Evolutionary conservation across 257 asterid genomes (phyloP).

Genomic region (Solanum ossicruentum): DNA sequence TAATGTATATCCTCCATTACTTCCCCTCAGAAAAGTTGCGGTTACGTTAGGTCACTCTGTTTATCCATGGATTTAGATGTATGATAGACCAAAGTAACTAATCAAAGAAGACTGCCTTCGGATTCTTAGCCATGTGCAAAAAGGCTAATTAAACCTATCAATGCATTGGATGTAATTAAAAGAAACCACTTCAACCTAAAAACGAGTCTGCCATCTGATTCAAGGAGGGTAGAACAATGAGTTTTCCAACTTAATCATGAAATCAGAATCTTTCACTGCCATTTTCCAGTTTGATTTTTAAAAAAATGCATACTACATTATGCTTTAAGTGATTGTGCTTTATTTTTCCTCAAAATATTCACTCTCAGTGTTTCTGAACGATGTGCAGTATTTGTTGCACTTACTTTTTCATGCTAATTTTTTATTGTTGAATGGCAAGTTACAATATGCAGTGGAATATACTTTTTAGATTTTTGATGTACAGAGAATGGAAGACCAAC

Average conservation of each 20-base stretch:
- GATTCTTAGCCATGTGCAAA: background rate
- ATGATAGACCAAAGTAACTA: background rate
- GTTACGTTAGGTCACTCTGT: background rate
- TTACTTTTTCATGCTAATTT: background rate
- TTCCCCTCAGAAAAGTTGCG: background rate
- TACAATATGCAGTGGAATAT: background rate
- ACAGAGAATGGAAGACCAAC: slow-evolving; percentile 61
- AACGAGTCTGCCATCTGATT: background rate
- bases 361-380: background rate
- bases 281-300: background rate
- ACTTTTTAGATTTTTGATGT: slow-evolving; percentile 5
- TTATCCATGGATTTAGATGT: background rate
- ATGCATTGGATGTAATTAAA: background rate
- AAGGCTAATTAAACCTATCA: background rate
- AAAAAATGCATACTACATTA: background rate
- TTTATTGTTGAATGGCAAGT: background rate
- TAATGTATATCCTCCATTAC: background rate
- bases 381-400: background rate
- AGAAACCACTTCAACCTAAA: background rate
- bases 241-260: background rate
- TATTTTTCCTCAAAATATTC: background rate
- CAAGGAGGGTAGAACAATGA: background rate
- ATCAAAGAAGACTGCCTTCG: background rate
- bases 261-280: background rate
- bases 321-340: background rate